Evolutionary conservation across 1,139 yeast genomes (phyloP).

Genomic region (Pichia sp.): DNA sequence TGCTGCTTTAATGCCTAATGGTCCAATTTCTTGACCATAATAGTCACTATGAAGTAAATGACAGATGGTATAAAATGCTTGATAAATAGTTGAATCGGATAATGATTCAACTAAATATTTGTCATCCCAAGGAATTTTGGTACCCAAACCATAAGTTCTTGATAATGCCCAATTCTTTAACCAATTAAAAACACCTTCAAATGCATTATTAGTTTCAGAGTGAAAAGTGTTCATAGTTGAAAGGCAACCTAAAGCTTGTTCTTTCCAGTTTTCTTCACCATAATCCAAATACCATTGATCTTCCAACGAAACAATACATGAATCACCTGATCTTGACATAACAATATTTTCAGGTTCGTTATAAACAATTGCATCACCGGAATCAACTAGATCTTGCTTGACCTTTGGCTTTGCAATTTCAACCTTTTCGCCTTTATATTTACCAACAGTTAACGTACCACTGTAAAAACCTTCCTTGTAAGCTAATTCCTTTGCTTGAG

Average conservation of each 20-base stretch:
- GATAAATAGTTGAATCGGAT: slow-evolving; percentile 93
- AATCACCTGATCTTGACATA: slow-evolving; percentile 93
- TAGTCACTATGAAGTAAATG: slow-evolving; percentile 83
- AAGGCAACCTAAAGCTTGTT: slow-evolving; percentile 78
- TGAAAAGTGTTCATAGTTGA: slow-evolving; percentile 71
- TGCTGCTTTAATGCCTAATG: slow-evolving; percentile 67
- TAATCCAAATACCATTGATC: slow-evolving; percentile 99
- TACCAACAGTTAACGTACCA: slow-evolving; percentile 76
- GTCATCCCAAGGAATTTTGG: slow-evolving; percentile 96
- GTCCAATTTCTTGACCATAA: slow-evolving; percentile 73
- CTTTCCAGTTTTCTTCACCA: slow-evolving; percentile 92
- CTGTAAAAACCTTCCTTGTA: slow-evolving; percentile 96
- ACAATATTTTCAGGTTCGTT: slow-evolving; percentile 91
- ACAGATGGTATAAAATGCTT: slow-evolving; percentile 89
- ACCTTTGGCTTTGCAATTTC: slow-evolving; percentile 87
- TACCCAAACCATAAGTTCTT: slow-evolving; percentile 94
- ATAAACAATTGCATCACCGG: slow-evolving; percentile 81
- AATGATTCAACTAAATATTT: slow-evolving; percentile 89
- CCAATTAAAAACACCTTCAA: slow-evolving; percentile 95
- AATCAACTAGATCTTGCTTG: slow-evolving; percentile 69
- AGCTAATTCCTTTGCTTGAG: slow-evolving; percentile 89
- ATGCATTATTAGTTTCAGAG: slow-evolving; percentile 83
- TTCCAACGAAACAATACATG: slow-evolving; percentile 92
- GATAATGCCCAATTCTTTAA: slow-evolving; percentile 98
- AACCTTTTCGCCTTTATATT: slow-evolving; percentile 82